Evolutionary conservation across 73 alveolate species (phyloP).

Genomic region (Breviolum minutum): DNA sequence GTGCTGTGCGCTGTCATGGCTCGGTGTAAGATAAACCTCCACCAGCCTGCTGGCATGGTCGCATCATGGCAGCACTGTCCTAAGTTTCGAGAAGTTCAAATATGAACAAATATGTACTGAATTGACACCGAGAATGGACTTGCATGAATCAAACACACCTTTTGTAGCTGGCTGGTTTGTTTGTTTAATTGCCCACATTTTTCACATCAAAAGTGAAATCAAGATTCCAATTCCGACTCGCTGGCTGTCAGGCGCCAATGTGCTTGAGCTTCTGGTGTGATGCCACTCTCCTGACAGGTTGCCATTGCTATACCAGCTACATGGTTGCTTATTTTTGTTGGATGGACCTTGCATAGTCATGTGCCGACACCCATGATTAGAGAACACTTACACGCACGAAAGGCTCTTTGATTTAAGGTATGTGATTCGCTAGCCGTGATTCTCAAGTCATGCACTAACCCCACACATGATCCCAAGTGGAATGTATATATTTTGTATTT

Average conservation of each 20-base stretch:
- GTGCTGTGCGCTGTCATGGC: neutral
- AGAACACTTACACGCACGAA: too few species aligned
- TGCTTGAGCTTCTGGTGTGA: constrained; percentile 77
- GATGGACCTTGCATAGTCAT: too few species aligned
- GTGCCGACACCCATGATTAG: too few species aligned
- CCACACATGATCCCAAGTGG: too few species aligned
- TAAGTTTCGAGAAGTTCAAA: neutral
- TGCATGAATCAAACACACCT: neutral
- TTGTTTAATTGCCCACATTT: neutral
- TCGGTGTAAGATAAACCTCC: neutral
- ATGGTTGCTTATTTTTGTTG: too few species aligned
- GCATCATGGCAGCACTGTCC: constrained; percentile 78
- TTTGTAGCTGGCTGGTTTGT: neutral
- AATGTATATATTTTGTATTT: too few species aligned
- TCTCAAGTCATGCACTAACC: too few species aligned
- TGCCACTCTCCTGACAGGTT: constrained; percentile 51
- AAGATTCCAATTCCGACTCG: constrained; percentile 61
- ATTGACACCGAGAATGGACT: neutral
- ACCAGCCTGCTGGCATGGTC: constrained; percentile 79
- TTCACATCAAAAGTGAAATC: neutral
- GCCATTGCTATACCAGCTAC: too few species aligned
- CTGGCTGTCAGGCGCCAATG: constrained; percentile 87
- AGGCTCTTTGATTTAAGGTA: too few species aligned
- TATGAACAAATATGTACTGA: too few species aligned
- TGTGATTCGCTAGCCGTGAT: too few species aligned